Evolutionary conservation across 176 grass and related monocot genomes (phyloP), one percentile per base, ranked within the genome.

Genomic region (Chloris gayana): DNA sequence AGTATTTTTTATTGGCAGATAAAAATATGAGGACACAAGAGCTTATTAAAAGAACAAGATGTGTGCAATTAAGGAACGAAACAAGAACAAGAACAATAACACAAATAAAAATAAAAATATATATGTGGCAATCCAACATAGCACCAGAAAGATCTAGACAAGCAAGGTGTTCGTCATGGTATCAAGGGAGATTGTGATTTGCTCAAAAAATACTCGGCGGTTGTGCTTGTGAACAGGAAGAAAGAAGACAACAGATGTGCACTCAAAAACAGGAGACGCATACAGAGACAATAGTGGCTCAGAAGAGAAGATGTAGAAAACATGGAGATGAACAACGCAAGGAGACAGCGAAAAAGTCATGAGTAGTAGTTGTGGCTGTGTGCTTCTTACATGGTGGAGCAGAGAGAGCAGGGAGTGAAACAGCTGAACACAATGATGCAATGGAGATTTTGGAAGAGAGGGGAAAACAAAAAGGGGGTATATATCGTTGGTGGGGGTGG

Each of bases 371-470:
- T 75, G 63, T 62, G 82, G 12, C 66, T 86, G 84, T 81, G 49
- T 49, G 68, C 69, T 81, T 70, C 87, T 89, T 89, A 89, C 87
- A 89, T 89, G 78, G 83, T 89, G 83, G 78, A 82, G 66, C 87
- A 89, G 87, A 65, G 78, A 59, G 78, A 78, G 78, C 87, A 85
- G 87, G 87, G 74, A 44, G 73, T 78, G 79, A 86, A 32, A 85
- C 66, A 63, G 76, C 83, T 74, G 73, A 86, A 74, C 88, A 84
- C 87, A 86, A 80, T 74, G 83, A 82, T 88, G 83, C 51, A 66
- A 66, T 61, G 90, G 45, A 82, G 72, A 22, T 87, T 32, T 83
- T 89, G 89, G 86, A 81, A 84, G 78, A 64, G 77, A 68, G 45
- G 81, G 76, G 73, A 82, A 77, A 49, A 56, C 29, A 51, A 72